phyloP scores from a whole-genome alignment of 441 rosid genomes.

The Pelargonium fulgidum region DNA sequence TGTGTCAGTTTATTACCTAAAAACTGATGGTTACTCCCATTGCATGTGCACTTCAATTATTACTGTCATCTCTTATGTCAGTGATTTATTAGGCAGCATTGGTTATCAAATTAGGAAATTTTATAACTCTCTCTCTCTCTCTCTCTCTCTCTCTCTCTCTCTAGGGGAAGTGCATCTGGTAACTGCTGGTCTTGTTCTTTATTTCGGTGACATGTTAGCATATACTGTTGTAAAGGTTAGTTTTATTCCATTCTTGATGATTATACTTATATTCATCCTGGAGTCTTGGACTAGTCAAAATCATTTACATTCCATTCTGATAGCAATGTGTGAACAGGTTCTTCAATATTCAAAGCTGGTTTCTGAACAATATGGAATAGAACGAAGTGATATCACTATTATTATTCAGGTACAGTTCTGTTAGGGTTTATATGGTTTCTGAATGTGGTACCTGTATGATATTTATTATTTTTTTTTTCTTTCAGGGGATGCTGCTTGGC shows the following conservation, averaged over 20 bases:
- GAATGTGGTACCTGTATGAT: conserved; percentile 17
- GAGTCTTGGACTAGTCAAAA: conserved; percentile 18
- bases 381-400: conserved; percentile 67
- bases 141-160: conserved; percentile 23
- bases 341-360: conserved; percentile 35
- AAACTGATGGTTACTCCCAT: neutral
- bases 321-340: conserved; percentile 40
- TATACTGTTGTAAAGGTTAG: conserved; percentile 66
- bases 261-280: conserved; percentile 13
- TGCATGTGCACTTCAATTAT: neutral
- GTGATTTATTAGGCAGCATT: neutral
- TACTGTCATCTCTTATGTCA: neutral
- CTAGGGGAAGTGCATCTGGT: conserved; percentile 83
- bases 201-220: conserved; percentile 79
- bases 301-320: conserved; percentile 22
- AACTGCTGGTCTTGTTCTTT: conserved; percentile 78
- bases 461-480: conserved; percentile 13
- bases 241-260: conserved; percentile 18
- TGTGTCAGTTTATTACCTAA: neutral
- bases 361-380: conserved; percentile 43
- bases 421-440: conserved; percentile 17
- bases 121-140: too few relatives aligned
- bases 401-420: conserved; percentile 56
- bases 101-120: neutral
- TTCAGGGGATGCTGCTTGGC: conserved; percentile 74